A percentile compares a stretch with the other conserved stretches of the same genome.
These are phyloP conservation scores for Phytophthora meadii DNA, from an alignment of 352 stramenopile genomes.

Conservation along the genomic window DNA sequence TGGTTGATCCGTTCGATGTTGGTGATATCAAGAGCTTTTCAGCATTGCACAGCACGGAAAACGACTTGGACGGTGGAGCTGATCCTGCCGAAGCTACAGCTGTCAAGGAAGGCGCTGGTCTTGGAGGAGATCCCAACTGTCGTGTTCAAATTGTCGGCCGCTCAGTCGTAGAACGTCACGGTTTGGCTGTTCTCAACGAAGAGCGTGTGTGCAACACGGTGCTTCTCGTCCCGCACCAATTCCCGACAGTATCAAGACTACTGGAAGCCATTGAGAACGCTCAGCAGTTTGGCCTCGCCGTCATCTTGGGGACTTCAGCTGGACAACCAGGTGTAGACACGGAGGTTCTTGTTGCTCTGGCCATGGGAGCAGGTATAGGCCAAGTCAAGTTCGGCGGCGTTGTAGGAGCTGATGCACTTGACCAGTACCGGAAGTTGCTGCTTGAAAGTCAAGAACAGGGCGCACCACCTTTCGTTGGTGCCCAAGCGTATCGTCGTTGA, in stretches of 20 bases:
- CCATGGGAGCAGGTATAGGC: slow-evolving; percentile 56
- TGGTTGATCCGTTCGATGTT: slow-evolving; percentile 73
- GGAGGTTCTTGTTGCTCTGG: slow-evolving; percentile 54
- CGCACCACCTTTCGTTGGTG: slow-evolving; percentile 56
- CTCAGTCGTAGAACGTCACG: slow-evolving; percentile 40
- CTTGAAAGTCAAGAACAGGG: slow-evolving; percentile 47
- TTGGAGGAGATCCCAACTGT: slow-evolving; percentile 57
- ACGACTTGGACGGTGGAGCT: slow-evolving; percentile 37
- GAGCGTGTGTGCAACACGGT: slow-evolving; percentile 73
- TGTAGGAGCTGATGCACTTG: slow-evolving; percentile 43
- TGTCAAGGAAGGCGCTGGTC: slow-evolving; percentile 10
- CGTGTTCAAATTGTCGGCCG: slow-evolving; percentile 59
- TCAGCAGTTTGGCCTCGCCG: slow-evolving; percentile 53
- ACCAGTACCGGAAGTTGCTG: slow-evolving; percentile 69
- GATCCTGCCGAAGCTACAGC: slow-evolving; percentile 7
- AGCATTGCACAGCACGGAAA: slow-evolving; percentile 50
- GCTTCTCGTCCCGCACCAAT: slow-evolving; percentile 59
- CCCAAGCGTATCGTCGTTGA: slow-evolving; percentile 33
- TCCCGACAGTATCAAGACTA: slow-evolving; percentile 54
- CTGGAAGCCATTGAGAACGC: slow-evolving; percentile 55
- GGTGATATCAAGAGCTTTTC: slow-evolving; percentile 62
- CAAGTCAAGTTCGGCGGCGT: slow-evolving; percentile 83
- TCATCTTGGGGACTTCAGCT: slow-evolving; percentile 56
- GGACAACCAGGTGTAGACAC: slow-evolving; percentile 41
- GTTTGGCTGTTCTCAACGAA: slow-evolving; percentile 51